phyloP scores from a whole-genome alignment of 305 asterid genomes.

The Fraxinus paxiana region DNA sequence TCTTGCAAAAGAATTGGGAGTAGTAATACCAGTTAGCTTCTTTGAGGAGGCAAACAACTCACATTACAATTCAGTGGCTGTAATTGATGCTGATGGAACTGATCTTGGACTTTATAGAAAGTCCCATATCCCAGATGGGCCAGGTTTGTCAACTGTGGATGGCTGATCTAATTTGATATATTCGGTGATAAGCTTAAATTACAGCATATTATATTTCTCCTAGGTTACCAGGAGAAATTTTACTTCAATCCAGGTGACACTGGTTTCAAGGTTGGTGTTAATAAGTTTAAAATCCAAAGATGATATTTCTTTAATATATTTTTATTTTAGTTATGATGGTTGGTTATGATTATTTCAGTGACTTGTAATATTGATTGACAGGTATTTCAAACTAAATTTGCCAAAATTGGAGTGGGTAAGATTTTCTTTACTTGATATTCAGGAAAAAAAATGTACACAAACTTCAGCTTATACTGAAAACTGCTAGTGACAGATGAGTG shows the following conservation, averaged over 20 bases:
- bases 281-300: not conserved
- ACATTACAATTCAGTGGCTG: constrained; percentile 81
- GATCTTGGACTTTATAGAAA: constrained; percentile 91
- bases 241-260: constrained; percentile 98
- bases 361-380: constrained; percentile 36
- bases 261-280: constrained; percentile 75
- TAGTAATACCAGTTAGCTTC: constrained; percentile 90
- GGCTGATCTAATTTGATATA: constrained; percentile 1
- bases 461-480: not conserved
- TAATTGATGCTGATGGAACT: constrained; percentile 93
- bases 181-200: constrained; percentile 7
- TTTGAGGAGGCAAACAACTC: constrained; percentile 96
- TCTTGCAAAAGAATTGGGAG: constrained; percentile 87
- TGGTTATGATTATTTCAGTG: constrained; percentile 22
- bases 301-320: constrained; percentile 7
- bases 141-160: constrained; percentile 49
- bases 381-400: constrained; percentile 89
- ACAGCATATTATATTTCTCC: constrained; percentile 20
- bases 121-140: constrained; percentile 97
- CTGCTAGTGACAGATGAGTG: not conserved
- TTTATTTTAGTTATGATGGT: constrained; percentile 6
- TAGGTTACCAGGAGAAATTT: constrained; percentile 97
- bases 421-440: not conserved
- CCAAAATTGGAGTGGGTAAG: constrained; percentile 93
- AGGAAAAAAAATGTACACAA: not conserved